Conservation (phyloP, 208 protist genomes). For the Leptomonas pyrrhocoris region DNA sequence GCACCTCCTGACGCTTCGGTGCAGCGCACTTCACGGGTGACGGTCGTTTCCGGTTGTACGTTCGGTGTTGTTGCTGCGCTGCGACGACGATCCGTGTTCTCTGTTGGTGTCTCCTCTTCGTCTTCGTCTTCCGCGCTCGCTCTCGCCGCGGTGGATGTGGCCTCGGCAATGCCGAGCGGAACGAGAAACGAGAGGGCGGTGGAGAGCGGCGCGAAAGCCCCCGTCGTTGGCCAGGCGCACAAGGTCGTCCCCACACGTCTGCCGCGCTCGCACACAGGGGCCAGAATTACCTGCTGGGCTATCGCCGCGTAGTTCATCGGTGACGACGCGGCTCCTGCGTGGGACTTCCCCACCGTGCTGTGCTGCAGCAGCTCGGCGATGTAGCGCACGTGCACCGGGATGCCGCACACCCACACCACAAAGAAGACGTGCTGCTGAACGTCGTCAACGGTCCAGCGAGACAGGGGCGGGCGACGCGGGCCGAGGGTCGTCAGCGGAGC, state of each 20-base stretch:
- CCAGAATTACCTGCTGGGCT: constrained; percentile 34
- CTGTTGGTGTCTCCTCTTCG: too few relatives aligned
- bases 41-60: too few relatives aligned
- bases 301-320: background rate
- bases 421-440: constrained; percentile 63
- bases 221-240: background rate
- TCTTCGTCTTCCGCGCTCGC: background rate
- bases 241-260: constrained; percentile 21
- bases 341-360: constrained; percentile 11
- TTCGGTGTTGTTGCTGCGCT: too few relatives aligned
- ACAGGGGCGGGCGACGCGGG: background rate
- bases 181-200: constrained; percentile 5
- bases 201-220: background rate
- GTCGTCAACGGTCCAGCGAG: constrained; percentile 38
- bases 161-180: constrained; percentile 10
- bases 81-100: too few relatives aligned
- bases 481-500: background rate
- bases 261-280: constrained; percentile 34
- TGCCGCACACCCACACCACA: constrained; percentile 65
- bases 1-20: too few relatives aligned
- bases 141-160: background rate
- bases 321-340: background rate
- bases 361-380: constrained; percentile 47
- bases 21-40: too few relatives aligned
- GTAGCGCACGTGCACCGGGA: constrained; percentile 68